Evolutionary conservation across 2,329 filamentous ascomycete genomes (phyloP), one percentile per base, ranked within the genome.

Genomic region (Magnaporthiopsis poae): DNA sequence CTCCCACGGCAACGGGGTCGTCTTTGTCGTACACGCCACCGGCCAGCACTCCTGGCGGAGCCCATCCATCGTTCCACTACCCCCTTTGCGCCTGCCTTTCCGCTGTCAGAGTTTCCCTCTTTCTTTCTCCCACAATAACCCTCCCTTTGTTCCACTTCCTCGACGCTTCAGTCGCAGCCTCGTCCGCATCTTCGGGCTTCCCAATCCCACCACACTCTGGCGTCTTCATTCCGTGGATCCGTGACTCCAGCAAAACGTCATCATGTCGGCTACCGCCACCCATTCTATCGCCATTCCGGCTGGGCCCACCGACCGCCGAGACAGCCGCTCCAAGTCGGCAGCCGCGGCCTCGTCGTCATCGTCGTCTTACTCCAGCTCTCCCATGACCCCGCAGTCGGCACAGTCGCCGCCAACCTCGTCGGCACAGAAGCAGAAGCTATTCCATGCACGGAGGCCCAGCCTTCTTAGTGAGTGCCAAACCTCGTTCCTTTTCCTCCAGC

Each of bases 271-370:
- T 21, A 56, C 46, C 46, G 46, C 46, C 5, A 63, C 62, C 8
- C 62, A 63, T 68, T 89, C 87, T 68, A 91, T 91, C 77, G 81
- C 84, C 70, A 91, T 92, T 71, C 88, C 88, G 69, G 77, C 82
- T 69, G 67, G 70, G 33, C 66, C 69, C 27, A 67, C 69, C 46
- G 63, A 64, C 39, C 63, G 63, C 63, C 31, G 61, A 66, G 39
- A 65, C 65, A 5, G 60, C 67, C 13, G 62, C 68, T 11, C 39
- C 65, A 31, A 66, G 39, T 52, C 64, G 60, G 61, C 66, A 36
- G 31, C 25, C 2, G 71, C 71, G 0, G 67, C 75, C 69, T 84
- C 86, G 74, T 77, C 80, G 69, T 76, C 77, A 62, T 74, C 74
- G 2, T 86, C 84, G 33, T 83, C 84, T 27, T 83, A 84, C 73